Evolutionary conservation across 1,284 basidiomycete genomes (phyloP).

Genomic region (Ustilago trichophora): DNA sequence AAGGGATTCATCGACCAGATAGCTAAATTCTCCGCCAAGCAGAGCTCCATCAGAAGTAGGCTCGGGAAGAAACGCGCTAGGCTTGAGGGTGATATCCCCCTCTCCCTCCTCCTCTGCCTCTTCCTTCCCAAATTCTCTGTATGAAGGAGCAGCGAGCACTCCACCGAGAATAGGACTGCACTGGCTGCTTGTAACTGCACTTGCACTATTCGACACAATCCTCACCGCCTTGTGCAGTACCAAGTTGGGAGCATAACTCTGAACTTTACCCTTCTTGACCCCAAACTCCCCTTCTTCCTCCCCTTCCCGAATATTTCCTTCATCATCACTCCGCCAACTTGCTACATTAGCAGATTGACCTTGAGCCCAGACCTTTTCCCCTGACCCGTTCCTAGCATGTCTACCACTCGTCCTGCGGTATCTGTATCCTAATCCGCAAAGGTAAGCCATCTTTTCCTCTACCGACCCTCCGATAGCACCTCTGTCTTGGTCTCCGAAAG

Average conservation of each 20-base stretch:
- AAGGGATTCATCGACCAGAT: slow-evolving; percentile 16
- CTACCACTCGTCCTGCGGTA: slow-evolving; percentile 1
- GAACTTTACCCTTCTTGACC: slow-evolving; percentile 8
- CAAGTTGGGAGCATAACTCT: neutral
- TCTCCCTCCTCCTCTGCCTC: slow-evolving; percentile 3
- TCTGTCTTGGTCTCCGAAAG: too few species aligned
- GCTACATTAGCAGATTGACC: slow-evolving; percentile 1
- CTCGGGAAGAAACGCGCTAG: neutral
- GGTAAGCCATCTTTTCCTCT: slow-evolving; percentile 42
- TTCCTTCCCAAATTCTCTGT: neutral
- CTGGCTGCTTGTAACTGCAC: slow-evolving; percentile 7
- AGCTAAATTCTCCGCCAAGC: slow-evolving; percentile 28
- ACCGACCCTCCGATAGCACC: slow-evolving; percentile 12
- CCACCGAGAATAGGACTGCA: slow-evolving; percentile 23
- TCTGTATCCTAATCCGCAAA: slow-evolving; percentile 38
- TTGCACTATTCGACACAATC: slow-evolving; percentile 18
- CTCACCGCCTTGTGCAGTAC: slow-evolving; percentile 5
- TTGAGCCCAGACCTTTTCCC: neutral
- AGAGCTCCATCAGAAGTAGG: neutral
- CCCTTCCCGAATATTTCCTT: neutral
- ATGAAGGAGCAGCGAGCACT: neutral
- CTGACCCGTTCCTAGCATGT: slow-evolving; percentile 10
- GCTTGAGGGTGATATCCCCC: slow-evolving; percentile 10
- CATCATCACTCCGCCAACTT: slow-evolving; percentile 11
- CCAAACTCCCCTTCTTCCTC: neutral